These are phyloP conservation scores for Phyllachora maydis DNA, from an alignment of 2,329 filamentous ascomycete genomes.

Conservation along the genomic window DNA sequence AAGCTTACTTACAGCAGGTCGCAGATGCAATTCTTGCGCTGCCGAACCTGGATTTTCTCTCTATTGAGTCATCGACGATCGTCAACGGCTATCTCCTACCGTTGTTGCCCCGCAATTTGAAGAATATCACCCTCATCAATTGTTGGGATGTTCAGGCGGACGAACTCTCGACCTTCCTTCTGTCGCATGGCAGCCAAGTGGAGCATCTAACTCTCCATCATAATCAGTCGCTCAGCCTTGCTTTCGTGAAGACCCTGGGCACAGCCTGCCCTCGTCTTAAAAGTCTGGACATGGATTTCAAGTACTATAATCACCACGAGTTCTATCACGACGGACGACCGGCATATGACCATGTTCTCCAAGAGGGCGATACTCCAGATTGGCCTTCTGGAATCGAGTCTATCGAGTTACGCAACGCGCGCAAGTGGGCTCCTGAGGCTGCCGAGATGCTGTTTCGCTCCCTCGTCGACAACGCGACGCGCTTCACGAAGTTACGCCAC, in stretches of 20 bases:
- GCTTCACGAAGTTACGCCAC: conserved; percentile 44
- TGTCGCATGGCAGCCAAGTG: conserved; percentile 45
- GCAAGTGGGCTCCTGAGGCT: conserved; percentile 48
- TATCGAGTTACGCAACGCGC: conserved; percentile 58
- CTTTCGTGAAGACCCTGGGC: conserved; percentile 49
- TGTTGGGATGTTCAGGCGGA: conserved; percentile 56
- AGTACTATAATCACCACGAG: conserved; percentile 51
- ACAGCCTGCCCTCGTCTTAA: conserved; percentile 49
- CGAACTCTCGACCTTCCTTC: conserved; percentile 43
- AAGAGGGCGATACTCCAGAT: conserved; percentile 40
- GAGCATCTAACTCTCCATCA: conserved; percentile 50
- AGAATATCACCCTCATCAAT: conserved; percentile 53
- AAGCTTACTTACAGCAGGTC: conserved; percentile 11
- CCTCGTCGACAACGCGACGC: conserved; percentile 48
- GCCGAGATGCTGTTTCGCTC: conserved; percentile 66
- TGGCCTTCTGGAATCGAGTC: conserved; percentile 58
- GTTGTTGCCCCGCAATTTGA: conserved; percentile 43
- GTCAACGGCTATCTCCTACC: conserved; percentile 49
- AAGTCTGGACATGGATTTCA: conserved; percentile 55
- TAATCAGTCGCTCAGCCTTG: conserved; percentile 59
- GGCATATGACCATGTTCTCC: conserved; percentile 49
- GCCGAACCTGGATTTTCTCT: conserved; percentile 41
- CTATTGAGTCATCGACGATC: conserved; percentile 56
- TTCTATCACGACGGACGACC: conserved; percentile 54
- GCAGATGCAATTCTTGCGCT: conserved; percentile 30